Evolutionary conservation across 2,329 filamentous ascomycete genomes (phyloP), one percentile per base, ranked within the genome.

Genomic region (Samsoniella hepiali): DNA sequence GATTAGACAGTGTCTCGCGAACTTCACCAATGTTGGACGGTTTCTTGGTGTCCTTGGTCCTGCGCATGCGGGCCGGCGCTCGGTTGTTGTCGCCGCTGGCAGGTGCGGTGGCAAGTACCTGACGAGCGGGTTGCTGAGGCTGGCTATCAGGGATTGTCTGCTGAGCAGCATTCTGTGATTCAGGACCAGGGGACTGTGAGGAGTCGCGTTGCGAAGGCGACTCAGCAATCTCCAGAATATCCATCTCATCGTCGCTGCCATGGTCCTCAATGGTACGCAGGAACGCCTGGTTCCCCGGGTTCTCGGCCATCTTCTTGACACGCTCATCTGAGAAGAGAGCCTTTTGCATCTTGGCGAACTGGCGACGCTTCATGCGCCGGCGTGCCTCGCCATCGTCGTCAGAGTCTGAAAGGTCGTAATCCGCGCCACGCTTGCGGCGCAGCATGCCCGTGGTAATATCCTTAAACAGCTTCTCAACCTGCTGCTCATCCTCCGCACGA

Each of bases 321-420:
- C 92, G 91, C 74, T 97, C 93, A 71, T 98, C 93, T 31, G 91
- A 83, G 54, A 97, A 84, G 9, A 99, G 82, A 7, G 93, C 91
- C 74, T 92, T 93, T 63, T 93, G 90, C 90, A 97, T 96, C 77
- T 91, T 91, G 42, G 90, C 90, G 75, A 96, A 96, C 71, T 97
- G 91, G 45, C 88, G 84, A 59, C 92, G 89, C 80, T 96, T 97
- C 80, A 90, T 87, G 58, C 91, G 87, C 53, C 90, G 87, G 51
- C 87, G 85, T 36, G 89, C 86, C 70, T 94, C 91, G 22, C 89
- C 86, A 67, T 90, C 92, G 69, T 97, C 94, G 68, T 97, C 94
- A 2, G 91, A 94, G 73, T 98, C 95, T 5, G 92, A 93, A 29
- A 96, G 84, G 69, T 94, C 91, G 66, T 93, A 88, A 69, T 93